Conservation (phyloP, 768 basidiomycete genomes). For the Trametes meyenii region DNA sequence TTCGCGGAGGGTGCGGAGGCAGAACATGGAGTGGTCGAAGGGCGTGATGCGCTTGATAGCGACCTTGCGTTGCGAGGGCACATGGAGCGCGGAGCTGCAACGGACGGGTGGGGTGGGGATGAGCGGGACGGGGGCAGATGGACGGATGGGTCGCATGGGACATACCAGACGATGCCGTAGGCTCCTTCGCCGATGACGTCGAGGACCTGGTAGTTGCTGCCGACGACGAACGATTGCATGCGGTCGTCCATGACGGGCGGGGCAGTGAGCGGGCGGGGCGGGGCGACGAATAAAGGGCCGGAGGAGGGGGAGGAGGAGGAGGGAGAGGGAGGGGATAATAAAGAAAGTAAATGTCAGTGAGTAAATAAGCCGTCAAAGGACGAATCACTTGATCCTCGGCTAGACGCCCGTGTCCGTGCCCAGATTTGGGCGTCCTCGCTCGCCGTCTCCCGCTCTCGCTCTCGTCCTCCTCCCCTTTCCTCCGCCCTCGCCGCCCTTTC, state of each 20-base stretch:
- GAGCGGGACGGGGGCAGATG: neutral
- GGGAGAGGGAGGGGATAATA: neutral
- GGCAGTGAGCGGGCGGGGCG: neutral
- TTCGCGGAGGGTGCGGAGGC: conserved; percentile 87
- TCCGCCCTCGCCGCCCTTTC: neutral
- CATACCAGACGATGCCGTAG: conserved; percentile 86
- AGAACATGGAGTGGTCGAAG: conserved; percentile 96
- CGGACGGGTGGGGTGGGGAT: conserved; percentile 15
- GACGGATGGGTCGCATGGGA: conserved; percentile 8
- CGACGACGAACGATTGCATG: conserved; percentile 39
- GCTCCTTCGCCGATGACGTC: conserved; percentile 91
- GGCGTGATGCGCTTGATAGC: conserved; percentile 97
- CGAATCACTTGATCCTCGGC: neutral
- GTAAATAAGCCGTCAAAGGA: too few species aligned
- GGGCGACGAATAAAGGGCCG: conserved; percentile 2
- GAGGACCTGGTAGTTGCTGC: conserved; percentile 81
- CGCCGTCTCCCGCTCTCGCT: neutral
- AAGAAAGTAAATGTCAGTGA: neutral
- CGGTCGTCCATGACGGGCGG: conserved; percentile 35
- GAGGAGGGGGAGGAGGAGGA: conserved; percentile 1
- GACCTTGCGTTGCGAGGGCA: conserved; percentile 86
- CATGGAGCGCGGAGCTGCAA: conserved; percentile 75
- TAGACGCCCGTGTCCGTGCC: neutral
- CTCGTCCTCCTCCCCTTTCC: neutral
- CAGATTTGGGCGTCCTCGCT: neutral